These are phyloP conservation scores for Grosmannia serpens DNA, from an alignment of 2,329 filamentous ascomycete genomes.

Conservation along the genomic window DNA sequence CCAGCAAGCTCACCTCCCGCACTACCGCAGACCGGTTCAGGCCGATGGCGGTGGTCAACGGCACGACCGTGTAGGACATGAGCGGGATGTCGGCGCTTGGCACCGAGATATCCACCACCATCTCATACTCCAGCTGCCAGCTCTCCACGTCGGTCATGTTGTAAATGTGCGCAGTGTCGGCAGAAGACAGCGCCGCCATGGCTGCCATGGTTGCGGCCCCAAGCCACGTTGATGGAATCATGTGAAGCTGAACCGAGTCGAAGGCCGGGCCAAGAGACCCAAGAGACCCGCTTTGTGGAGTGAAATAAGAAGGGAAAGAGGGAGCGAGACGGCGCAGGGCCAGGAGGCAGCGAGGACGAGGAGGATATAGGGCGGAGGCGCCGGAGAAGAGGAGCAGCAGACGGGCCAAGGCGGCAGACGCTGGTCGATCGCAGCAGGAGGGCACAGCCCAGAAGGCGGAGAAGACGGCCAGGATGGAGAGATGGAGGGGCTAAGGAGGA, in stretches of 20 bases:
- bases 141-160: slow-evolving; percentile 23
- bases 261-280: no score
- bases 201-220: slow-evolving; percentile 17
- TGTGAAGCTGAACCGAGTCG: no score
- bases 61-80: slow-evolving; percentile 30
- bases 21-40: slow-evolving; percentile 26
- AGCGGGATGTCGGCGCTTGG: slow-evolving; percentile 14
- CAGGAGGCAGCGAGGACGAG: no score
- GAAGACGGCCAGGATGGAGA: neutral
- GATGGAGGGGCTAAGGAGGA: neutral
- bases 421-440: no score
- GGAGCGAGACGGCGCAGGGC: no score
- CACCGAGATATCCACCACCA: slow-evolving; percentile 27
- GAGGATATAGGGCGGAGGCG: no score
- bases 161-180: slow-evolving; percentile 19
- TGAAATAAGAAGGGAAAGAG: no score
- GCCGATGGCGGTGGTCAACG: slow-evolving; percentile 30
- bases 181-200: slow-evolving; percentile 14
- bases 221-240: slow-evolving; percentile 23
- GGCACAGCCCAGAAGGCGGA: neutral
- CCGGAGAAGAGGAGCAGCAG: no score
- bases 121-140: slow-evolving; percentile 27
- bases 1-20: slow-evolving; percentile 23
- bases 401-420: no score
- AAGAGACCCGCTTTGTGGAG: no score